These are phyloP conservation scores for Globisporangium solare DNA, from an alignment of 352 stramenopile species.

Conservation along the genomic window DNA sequence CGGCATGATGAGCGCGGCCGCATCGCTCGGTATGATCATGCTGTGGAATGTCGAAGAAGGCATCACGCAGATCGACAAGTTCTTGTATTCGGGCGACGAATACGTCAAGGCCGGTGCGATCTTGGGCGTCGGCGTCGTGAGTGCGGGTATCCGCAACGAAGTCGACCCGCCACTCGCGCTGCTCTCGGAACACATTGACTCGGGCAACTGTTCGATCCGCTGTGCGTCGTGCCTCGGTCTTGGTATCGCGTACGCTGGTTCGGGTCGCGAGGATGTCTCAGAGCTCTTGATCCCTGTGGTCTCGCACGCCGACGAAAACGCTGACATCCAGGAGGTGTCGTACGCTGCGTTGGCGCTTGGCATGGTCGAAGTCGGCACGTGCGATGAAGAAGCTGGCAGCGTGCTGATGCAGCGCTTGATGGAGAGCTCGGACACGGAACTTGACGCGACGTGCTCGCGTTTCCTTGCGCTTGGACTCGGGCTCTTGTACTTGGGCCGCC, in stretches of 20 bases:
- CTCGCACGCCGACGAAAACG: conserved; percentile 84
- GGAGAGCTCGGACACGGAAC: conserved; percentile 96
- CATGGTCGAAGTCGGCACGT: conserved; percentile 98
- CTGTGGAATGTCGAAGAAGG: conserved; percentile 99
- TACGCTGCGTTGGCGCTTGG: conserved; percentile 95
- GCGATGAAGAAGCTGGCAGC: conserved; percentile 95
- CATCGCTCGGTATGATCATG: conserved; percentile 97
- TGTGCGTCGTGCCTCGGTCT: conserved; percentile 94
- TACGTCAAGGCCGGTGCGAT: conserved; percentile 98
- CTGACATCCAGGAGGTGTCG: conserved; percentile 89
- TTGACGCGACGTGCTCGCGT: conserved; percentile 94
- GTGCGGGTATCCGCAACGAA: conserved; percentile 93
- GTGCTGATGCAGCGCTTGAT: conserved; percentile 97
- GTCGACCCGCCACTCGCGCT: conserved; percentile 96
- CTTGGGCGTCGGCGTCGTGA: conserved; percentile 96
- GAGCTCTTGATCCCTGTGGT: conserved; percentile 96
- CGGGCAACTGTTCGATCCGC: conserved; percentile 92
- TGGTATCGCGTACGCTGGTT: conserved; percentile 97
- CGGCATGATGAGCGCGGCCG: conserved; percentile 97
- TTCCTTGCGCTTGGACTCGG: conserved; percentile 97
- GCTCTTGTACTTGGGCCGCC: conserved; percentile 95
- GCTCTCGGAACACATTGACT: conserved; percentile 97
- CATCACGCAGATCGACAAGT: conserved; percentile 99
- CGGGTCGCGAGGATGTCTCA: conserved; percentile 94
- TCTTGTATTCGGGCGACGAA: conserved; percentile 97